These are phyloP conservation scores for Beta corolliflora DNA, from an alignment of 179 eudicot species.

Conservation along the genomic window DNA sequence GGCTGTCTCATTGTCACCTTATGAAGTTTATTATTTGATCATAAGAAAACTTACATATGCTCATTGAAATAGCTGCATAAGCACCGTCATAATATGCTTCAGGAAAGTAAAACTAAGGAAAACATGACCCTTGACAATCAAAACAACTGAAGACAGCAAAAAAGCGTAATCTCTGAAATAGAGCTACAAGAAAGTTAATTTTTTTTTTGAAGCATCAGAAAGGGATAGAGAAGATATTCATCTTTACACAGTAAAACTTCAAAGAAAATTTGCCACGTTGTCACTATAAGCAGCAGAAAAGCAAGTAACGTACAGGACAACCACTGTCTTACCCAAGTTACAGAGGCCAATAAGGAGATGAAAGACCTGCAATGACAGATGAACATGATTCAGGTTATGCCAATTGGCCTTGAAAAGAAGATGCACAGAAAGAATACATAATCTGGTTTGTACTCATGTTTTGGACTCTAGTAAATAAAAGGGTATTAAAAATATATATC, in stretches of 20 bases:
- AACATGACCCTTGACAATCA: not conserved
- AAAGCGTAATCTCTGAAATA: not conserved
- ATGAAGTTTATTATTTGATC: not conserved
- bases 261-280: not conserved
- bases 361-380: slow-evolving; percentile 69
- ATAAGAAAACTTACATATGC: not conserved
- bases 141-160: not conserved
- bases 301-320: slow-evolving; percentile 12
- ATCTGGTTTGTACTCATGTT: not conserved
- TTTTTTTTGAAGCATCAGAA: not conserved
- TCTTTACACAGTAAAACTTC: not conserved
- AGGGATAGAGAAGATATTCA: not conserved
- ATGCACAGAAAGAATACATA: not conserved
- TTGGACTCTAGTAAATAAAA: not conserved
- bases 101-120: not conserved
- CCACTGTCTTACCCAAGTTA: slow-evolving; percentile 66
- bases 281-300: slow-evolving; percentile 1
- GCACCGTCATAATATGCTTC: not conserved
- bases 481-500: not conserved
- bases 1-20: not conserved
- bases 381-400: slow-evolving; percentile 15
- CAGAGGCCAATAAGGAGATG: slow-evolving; percentile 86
- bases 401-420: slow-evolving; percentile 9
- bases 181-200: not conserved
- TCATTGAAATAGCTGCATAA: not conserved